Evolutionary conservation across 164 flowering plant species (phyloP).

Genomic region (Tetracentron sinense): DNA sequence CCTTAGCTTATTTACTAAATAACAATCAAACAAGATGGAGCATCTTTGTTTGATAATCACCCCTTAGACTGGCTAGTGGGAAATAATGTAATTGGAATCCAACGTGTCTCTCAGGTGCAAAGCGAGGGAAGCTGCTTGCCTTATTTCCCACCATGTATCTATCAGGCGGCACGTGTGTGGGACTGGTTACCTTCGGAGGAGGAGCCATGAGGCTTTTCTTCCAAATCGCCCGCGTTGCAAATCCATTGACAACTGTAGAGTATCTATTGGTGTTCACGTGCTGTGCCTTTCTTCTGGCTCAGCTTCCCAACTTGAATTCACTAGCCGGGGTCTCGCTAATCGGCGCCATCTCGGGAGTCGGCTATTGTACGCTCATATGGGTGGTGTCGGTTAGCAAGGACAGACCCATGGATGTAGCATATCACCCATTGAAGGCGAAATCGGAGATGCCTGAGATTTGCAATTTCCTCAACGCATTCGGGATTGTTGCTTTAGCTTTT

Average conservation of each 20-base stretch:
- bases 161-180: slow-evolving; percentile 70
- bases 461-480: slow-evolving; percentile 57
- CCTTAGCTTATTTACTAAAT: too few species aligned
- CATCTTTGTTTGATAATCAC: too few species aligned
- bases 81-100: too few species aligned
- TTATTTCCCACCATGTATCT: slow-evolving; percentile 57
- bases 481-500: slow-evolving; percentile 72
- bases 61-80: too few species aligned
- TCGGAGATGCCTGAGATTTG: slow-evolving; percentile 20
- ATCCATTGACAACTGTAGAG: slow-evolving; percentile 46
- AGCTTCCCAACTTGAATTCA: slow-evolving; percentile 73
- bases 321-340: slow-evolving; percentile 57
- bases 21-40: too few species aligned
- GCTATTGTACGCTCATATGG: slow-evolving; percentile 58
- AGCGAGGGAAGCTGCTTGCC: slow-evolving; percentile 36
- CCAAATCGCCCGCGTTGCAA: slow-evolving; percentile 36
- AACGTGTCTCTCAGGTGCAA: too few species aligned
- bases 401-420: slow-evolving; percentile 28
- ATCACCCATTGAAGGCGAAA: slow-evolving; percentile 22
- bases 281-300: slow-evolving; percentile 45
- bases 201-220: slow-evolving; percentile 45
- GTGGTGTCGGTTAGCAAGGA: slow-evolving; percentile 36
- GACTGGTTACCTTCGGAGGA: slow-evolving; percentile 60
- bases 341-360: slow-evolving; percentile 56
- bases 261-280: slow-evolving; percentile 69